Percentiles rank a stretch among this genome's conserved stretches.
phyloP scores from a whole-genome alignment of 257 asterid species.

The Plectranthus barbatus region DNA sequence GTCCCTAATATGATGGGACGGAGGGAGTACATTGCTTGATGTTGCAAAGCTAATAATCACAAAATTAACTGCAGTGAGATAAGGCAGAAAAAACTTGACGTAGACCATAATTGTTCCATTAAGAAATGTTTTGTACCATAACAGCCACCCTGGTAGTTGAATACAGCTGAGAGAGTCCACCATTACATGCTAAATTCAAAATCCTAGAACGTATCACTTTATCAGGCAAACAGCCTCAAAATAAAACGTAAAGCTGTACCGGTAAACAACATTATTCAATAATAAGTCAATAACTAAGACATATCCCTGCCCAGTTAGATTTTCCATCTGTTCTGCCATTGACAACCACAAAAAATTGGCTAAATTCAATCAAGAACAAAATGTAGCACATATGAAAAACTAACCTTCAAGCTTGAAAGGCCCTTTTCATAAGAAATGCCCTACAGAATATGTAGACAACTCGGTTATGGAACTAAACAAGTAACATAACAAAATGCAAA shows the following conservation, averaged over 20 bases:
- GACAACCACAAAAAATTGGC: background rate
- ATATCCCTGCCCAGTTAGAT: background rate
- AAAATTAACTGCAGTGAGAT: background rate
- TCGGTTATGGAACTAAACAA: constrained; percentile 3
- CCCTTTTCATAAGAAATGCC: constrained; percentile 46
- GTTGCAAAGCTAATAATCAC: background rate
- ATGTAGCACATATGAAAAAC: constrained; percentile 16
- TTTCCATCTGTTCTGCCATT: background rate
- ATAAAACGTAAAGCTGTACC: background rate
- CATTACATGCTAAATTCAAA: background rate
- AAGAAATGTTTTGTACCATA: background rate
- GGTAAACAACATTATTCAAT: background rate
- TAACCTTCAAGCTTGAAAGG: constrained; percentile 61
- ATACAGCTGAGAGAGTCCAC: background rate
- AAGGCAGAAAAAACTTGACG: background rate
- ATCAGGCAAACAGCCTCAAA: no score
- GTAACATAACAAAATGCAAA: background rate
- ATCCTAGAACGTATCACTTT: background rate
- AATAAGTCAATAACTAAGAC: background rate
- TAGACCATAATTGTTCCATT: background rate
- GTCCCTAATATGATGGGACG: no score
- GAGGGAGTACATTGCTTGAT: no score
- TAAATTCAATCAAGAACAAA: background rate
- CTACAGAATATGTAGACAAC: constrained; percentile 37
- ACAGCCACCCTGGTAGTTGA: background rate